phyloP scores from a whole-genome alignment of 2,329 filamentous ascomycete species.

The Diaporthe sp. region DNA sequence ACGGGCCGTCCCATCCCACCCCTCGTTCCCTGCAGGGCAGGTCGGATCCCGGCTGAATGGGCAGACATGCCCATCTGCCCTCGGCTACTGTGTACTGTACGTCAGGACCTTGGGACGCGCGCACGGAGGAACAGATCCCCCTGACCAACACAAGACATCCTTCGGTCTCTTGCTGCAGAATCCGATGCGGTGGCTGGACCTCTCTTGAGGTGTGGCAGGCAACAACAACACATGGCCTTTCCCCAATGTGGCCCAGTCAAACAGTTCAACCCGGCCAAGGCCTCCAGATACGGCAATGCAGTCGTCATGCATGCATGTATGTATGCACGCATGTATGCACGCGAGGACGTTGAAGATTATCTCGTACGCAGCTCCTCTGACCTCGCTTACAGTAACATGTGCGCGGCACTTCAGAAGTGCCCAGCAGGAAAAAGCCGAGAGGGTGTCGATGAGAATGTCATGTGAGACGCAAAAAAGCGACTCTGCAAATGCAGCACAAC shows the following conservation, averaged over 20 bases:
- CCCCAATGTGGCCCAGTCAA: neutral
- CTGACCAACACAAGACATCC: neutral
- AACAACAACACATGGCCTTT: constrained; percentile 20
- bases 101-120: constrained; percentile 16
- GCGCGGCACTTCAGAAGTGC: neutral
- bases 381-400: neutral
- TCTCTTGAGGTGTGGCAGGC: neutral
- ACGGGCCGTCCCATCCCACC: constrained; percentile 27
- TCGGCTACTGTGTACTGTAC: constrained; percentile 23
- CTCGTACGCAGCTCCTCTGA: neutral
- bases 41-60: constrained; percentile 28
- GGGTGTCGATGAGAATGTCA: neutral
- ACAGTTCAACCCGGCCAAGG: constrained; percentile 11
- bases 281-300: constrained; percentile 21
- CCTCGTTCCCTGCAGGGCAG: constrained; percentile 24
- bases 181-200: constrained; percentile 1
- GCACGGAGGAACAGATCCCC: neutral
- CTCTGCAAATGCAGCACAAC: neutral
- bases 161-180: constrained; percentile 17
- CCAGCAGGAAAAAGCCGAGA: neutral
- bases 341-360: neutral
- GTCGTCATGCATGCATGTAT: neutral
- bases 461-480: neutral
- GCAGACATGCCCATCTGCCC: neutral
- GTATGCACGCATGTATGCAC: neutral